A percentile compares a stretch with the other conserved stretches of the same genome.
These are phyloP conservation scores for Darksidea phi DNA, from an alignment of 495 filamentous ascomycete genomes.

Conservation along the genomic window DNA sequence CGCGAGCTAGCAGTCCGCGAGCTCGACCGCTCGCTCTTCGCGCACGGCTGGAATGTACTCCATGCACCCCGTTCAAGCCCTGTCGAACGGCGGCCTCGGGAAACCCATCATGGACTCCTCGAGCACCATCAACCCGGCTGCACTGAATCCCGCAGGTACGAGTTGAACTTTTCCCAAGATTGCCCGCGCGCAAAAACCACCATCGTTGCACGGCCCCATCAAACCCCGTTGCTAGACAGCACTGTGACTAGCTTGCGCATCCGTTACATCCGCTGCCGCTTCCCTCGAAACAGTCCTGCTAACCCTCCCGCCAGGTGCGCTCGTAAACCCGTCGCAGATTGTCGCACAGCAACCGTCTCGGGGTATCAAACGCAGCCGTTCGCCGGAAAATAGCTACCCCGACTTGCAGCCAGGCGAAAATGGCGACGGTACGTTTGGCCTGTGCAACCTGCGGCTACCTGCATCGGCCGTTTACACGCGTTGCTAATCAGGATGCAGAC, in stretches of 20 bases:
- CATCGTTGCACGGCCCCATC: slow-evolving; percentile 11
- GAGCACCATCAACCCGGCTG: slow-evolving; percentile 78
- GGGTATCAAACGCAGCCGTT: slow-evolving; percentile 90
- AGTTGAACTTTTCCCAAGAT: neutral
- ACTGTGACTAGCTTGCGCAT: slow-evolving; percentile 24
- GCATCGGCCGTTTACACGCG: neutral
- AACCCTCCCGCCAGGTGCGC: slow-evolving; percentile 32
- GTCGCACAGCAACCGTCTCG: slow-evolving; percentile 61
- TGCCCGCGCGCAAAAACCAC: neutral
- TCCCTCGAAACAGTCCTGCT: slow-evolving; percentile 21
- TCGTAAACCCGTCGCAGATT: slow-evolving; percentile 37
- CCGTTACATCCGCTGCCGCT: slow-evolving; percentile 36
- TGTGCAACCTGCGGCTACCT: slow-evolving; percentile 7
- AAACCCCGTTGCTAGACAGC: slow-evolving; percentile 21
- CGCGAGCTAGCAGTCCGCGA: slow-evolving; percentile 26
- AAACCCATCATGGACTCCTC: slow-evolving; percentile 67
- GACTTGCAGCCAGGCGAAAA: slow-evolving; percentile 53
- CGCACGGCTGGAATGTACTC: slow-evolving; percentile 36
- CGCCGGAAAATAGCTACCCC: slow-evolving; percentile 69
- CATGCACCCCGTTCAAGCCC: slow-evolving; percentile 29
- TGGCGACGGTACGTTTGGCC: slow-evolving; percentile 57
- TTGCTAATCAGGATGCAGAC: slow-evolving; percentile 45
- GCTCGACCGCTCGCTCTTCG: slow-evolving; percentile 27
- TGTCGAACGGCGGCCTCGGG: slow-evolving; percentile 48
- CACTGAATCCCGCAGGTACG: slow-evolving; percentile 65